A percentile compares a stretch with the other conserved stretches of the same genome.
These are phyloP conservation scores for Cyanidiococcus yangmingshanensis DNA, from an alignment of 23 red algal genomes.

Conservation along the genomic window DNA sequence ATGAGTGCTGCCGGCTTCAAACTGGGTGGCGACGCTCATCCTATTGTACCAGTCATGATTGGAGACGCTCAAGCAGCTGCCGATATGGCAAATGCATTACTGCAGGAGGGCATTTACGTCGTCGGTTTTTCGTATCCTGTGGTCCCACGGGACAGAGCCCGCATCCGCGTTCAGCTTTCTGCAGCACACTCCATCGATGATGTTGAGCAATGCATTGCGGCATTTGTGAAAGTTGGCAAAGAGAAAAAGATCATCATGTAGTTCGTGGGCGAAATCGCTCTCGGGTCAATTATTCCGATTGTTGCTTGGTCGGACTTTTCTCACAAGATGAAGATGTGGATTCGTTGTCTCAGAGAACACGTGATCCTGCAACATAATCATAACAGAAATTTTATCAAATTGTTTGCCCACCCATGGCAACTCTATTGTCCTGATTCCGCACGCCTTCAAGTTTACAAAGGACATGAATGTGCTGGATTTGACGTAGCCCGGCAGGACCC, in stretches of 20 bases:
- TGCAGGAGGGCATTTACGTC: constrained; percentile 29
- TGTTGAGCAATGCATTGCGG: constrained; percentile 23
- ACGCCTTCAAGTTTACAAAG: no score
- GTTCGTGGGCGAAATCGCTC: no score
- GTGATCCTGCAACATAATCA: no score
- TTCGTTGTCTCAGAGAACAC: no score
- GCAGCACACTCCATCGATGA: constrained; percentile 25
- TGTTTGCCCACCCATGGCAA: no score
- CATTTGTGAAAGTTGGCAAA: constrained; percentile 16
- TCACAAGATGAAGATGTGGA: no score
- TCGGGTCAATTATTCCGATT: no score
- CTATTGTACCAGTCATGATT: constrained; percentile 31
- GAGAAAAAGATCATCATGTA: background rate
- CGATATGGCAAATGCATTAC: constrained; percentile 22
- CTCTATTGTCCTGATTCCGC: no score
- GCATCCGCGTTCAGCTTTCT: constrained; percentile 28
- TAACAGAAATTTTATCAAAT: no score
- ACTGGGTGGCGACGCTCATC: constrained; percentile 4
- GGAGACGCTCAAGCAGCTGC: constrained; percentile 20
- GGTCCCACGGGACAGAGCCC: constrained; percentile 20
- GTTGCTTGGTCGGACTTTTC: no score
- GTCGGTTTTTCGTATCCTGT: constrained; percentile 32
- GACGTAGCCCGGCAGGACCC: no score
- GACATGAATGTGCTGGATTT: no score
- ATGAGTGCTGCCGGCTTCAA: constrained; percentile 23